Evolutionary conservation across 192 early-diverging fungal genomes (phyloP), one percentile per base, ranked within the genome.

Genomic region (Gonapodya prolifera): DNA sequence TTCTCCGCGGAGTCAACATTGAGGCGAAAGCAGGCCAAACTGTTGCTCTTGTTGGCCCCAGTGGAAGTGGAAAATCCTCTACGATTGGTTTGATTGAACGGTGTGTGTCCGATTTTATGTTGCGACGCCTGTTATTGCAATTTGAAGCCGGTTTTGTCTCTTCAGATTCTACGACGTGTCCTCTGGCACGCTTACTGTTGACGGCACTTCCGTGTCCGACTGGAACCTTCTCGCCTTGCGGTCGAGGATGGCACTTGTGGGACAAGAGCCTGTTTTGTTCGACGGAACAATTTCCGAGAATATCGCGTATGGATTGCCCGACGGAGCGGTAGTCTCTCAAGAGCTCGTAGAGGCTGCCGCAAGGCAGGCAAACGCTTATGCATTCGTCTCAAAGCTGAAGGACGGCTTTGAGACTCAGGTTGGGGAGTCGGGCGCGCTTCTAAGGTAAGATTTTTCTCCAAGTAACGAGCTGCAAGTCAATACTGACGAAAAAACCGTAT

Each of bases 51-150:
- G 90, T 87, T 34, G 86, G 90, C 0, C 76, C 86, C 1, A 85
- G 83, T 35, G 92, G 92, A 29, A 94, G 91, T 45, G 95, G 95
- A 75, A 97, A 97, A 79, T 88, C 87, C 0, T 91, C 91, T 0
- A 86, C 86, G 23, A 84, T 91, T 77, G 84, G 80, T 33, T 82
- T 91, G 75, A 80, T 91, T 30, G 86, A 95, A 80, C 91, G 95
- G 0, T 92, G 90, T 81, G 34, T 70, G 33, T 2, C 34, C 13
- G 18, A n/a, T 86, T 87, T 69, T 91, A 90, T 70, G 84, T 88
- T 34, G 83, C 78, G 30, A 73, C 71, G n/a, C n/a, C n/a, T n/a
- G n/a, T n/a, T n/a, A n/a, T n/a, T n/a, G n/a, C n/a, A n/a, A n/a
- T n/a, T n/a, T n/a, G n/a, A n/a, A n/a, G n/a, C n/a, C n/a, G n/a